Conservation (phyloP, 2,329 filamentous ascomycete genomes). For the Sclerotiophoma versabilis region DNA sequence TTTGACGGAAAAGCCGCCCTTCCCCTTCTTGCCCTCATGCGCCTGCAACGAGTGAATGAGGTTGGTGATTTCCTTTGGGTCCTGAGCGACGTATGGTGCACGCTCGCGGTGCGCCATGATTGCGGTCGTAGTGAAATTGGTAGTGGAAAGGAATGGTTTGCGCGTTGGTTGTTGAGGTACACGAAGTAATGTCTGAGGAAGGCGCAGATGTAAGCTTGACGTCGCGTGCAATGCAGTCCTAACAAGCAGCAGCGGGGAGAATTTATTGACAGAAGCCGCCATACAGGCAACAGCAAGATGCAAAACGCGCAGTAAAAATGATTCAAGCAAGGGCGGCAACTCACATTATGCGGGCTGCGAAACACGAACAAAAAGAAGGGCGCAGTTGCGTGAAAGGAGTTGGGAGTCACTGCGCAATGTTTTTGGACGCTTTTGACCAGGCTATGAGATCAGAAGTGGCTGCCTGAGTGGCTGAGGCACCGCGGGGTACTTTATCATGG, state of each 20-base stretch:
- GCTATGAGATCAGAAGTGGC: slow-evolving; percentile 21
- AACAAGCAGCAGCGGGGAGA: slow-evolving; percentile 22
- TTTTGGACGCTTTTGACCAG: slow-evolving; percentile 14
- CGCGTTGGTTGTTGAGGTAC: slow-evolving; percentile 2
- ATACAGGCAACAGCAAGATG: slow-evolving; percentile 27
- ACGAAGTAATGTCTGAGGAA: neutral
- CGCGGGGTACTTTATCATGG: slow-evolving; percentile 3
- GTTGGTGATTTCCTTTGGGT: slow-evolving; percentile 69
- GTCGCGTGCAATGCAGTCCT: neutral
- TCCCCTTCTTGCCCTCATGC: slow-evolving; percentile 55
- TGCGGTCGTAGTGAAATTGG: neutral
- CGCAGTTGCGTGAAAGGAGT: slow-evolving; percentile 7
- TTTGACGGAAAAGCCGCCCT: slow-evolving; percentile 72
- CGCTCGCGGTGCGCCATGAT: slow-evolving; percentile 61
- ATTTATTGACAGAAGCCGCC: slow-evolving; percentile 20
- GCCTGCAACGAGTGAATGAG: slow-evolving; percentile 71
- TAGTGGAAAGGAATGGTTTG: neutral
- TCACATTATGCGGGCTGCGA: slow-evolving; percentile 14
- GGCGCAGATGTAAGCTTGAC: slow-evolving; percentile 8
- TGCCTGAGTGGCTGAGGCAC: slow-evolving; percentile 13
- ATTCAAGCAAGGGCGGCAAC: slow-evolving; percentile 27
- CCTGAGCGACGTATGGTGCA: slow-evolving; percentile 72
- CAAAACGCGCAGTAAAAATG: slow-evolving; percentile 13
- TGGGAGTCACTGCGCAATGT: slow-evolving; percentile 15
- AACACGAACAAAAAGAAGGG: slow-evolving; percentile 13